phyloP scores from a whole-genome alignment of 306 rosid species.

The Prunus mume region DNA sequence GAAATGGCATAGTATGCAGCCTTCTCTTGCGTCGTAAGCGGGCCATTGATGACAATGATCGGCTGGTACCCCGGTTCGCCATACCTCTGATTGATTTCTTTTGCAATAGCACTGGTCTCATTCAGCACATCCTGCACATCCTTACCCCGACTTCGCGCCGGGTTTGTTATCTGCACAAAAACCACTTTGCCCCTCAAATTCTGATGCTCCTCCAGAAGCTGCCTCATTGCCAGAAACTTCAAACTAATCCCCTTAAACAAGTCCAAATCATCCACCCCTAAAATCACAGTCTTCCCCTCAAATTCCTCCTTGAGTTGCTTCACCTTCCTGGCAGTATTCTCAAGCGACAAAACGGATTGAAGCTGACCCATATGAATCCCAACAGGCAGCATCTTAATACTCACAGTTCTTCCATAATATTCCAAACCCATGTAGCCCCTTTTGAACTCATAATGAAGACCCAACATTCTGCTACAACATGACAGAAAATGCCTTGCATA shows the following conservation, averaged over 20 bases:
- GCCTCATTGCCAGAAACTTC: slow-evolving; percentile 62
- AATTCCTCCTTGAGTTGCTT: slow-evolving; percentile 36
- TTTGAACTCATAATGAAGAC: slow-evolving; percentile 65
- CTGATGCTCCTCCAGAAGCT: slow-evolving; percentile 38
- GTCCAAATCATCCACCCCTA: slow-evolving; percentile 77
- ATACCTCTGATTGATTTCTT: slow-evolving; percentile 43
- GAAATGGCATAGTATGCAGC: slow-evolving; percentile 56
- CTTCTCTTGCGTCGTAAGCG: slow-evolving; percentile 46
- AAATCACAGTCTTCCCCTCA: slow-evolving; percentile 45
- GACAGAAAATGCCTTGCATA: slow-evolving; percentile 74
- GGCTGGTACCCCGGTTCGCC: slow-evolving; percentile 48
- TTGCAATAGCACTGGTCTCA: slow-evolving; percentile 44
- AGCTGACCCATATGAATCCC: slow-evolving; percentile 52
- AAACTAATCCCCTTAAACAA: slow-evolving; percentile 67
- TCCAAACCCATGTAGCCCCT: slow-evolving; percentile 13
- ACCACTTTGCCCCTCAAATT: slow-evolving; percentile 45
- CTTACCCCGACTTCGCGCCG: slow-evolving; percentile 59
- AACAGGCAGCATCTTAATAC: no score
- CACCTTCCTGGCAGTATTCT: slow-evolving; percentile 34
- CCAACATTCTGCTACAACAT: slow-evolving; percentile 71
- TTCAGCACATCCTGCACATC: slow-evolving; percentile 60
- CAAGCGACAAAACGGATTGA: slow-evolving; percentile 32
- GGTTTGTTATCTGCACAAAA: slow-evolving; percentile 66
- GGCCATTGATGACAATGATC: slow-evolving; percentile 41
- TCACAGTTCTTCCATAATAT: no score